Evolutionary conservation across 2,329 filamentous ascomycete species (phyloP).

Genomic region (Malbranchea cinnamomea): DNA sequence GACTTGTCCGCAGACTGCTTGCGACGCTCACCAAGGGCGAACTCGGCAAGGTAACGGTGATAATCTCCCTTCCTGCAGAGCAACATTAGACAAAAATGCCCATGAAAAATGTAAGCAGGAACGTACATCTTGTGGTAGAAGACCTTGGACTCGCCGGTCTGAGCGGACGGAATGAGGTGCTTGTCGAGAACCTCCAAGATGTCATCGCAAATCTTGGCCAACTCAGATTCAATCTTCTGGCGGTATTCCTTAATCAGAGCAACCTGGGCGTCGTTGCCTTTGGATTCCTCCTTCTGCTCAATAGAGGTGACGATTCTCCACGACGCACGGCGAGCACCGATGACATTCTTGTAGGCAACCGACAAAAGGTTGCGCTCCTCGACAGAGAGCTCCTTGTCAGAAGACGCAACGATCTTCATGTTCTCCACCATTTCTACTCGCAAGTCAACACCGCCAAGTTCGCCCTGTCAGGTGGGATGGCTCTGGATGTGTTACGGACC

Average conservation of each 20-base stretch:
- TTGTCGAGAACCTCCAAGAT: conserved; percentile 89
- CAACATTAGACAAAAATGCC: conserved; percentile 7
- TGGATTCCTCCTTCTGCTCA: conserved; percentile 99
- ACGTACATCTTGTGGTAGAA: conserved; percentile 98
- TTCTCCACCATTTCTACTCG: conserved; percentile 93
- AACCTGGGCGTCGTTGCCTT: conserved; percentile 89
- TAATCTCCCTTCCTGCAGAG: conserved; percentile 87
- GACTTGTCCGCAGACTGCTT: conserved; percentile 89
- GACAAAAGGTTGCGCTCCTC: conserved; percentile 97
- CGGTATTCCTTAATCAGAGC: conserved; percentile 93
- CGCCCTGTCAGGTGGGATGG: conserved; percentile 1
- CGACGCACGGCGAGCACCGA: conserved; percentile 87
- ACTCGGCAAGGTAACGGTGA: conserved; percentile 97
- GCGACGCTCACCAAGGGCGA: conserved; percentile 85
- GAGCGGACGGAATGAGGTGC: conserved; percentile 84
- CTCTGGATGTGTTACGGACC: conserved; percentile 49
- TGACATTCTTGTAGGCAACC: conserved; percentile 98
- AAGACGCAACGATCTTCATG: conserved; percentile 96
- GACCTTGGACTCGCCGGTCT: conserved; percentile 95
- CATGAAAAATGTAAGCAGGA: conserved; percentile 4
- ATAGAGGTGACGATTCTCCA: conserved; percentile 98
- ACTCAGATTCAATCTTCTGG: conserved; percentile 93
- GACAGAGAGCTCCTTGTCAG: conserved; percentile 67
- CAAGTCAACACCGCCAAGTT: conserved; percentile 11
- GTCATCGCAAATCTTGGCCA: conserved; percentile 95